These are phyloP conservation scores for Cladosporium phlei DNA, from an alignment of 2,329 filamentous ascomycete species.

Conservation along the genomic window DNA sequence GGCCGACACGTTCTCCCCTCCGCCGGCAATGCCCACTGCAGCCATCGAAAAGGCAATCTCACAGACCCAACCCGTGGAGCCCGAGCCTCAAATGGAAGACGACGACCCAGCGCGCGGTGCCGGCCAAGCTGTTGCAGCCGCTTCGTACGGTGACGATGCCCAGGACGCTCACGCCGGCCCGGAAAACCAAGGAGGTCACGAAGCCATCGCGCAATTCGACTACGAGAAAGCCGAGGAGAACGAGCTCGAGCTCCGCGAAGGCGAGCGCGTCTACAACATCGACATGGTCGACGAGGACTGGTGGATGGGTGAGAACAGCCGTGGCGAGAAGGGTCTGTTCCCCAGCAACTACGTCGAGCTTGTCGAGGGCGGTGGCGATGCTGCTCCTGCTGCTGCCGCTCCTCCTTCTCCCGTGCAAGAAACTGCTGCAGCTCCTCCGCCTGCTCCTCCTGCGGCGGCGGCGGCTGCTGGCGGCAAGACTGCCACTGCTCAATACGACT, in stretches of 20 bases:
- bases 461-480: conserved; percentile 49
- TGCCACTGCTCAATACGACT: conserved; percentile 87
- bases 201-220: conserved; percentile 82
- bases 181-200: conserved; percentile 52
- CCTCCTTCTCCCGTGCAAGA: conserved; percentile 35
- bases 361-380: conserved; percentile 48
- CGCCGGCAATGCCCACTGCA: conserved; percentile 58
- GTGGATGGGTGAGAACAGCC: conserved; percentile 92
- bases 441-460: conserved; percentile 26
- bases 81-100: conserved; percentile 60
- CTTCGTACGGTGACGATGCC: conserved; percentile 43
- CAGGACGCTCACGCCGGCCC: conserved; percentile 31
- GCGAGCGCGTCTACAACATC: conserved; percentile 83
- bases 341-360: conserved; percentile 96
- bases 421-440: conserved; percentile 15
- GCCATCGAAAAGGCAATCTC: conserved; percentile 61
- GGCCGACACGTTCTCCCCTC: conserved; percentile 40
- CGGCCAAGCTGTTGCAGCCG: conserved; percentile 41
- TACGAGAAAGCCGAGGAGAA: conserved; percentile 98
- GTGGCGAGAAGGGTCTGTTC: conserved; percentile 84
- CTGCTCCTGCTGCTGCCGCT: conserved; percentile 36
- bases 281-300: conserved; percentile 98
- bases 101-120: conserved; percentile 51
- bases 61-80: conserved; percentile 59
- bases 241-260: conserved; percentile 85